Conservation (phyloP, 441 rosid genomes). For the Jatropha multifida region DNA sequence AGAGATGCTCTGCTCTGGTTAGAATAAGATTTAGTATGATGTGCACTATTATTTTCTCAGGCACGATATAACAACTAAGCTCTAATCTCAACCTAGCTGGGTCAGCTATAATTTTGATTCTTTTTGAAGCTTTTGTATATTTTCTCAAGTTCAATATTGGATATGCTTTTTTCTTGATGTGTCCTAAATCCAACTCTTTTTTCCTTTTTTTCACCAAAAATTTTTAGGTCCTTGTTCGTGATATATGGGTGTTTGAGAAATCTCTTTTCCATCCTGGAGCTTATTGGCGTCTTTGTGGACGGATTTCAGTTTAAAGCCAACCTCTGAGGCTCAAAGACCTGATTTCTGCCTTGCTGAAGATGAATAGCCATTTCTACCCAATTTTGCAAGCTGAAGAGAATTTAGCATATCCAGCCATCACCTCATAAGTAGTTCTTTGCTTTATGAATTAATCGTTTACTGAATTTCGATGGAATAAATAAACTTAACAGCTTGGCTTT, state of each 20-base stretch:
- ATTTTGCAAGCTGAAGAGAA: constrained; percentile 26
- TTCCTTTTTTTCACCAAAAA: constrained; percentile 14
- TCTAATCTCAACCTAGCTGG: no score
- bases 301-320: constrained; percentile 41
- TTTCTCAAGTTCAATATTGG: background rate
- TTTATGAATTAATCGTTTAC: background rate
- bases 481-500: background rate
- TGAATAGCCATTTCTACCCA: constrained; percentile 11
- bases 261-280: constrained; percentile 84
- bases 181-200: background rate
- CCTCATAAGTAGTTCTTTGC: background rate
- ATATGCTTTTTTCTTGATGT: background rate
- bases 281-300: constrained; percentile 91
- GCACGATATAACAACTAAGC: no score
- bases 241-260: constrained; percentile 96
- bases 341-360: constrained; percentile 3
- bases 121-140: background rate
- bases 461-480: background rate
- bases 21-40: background rate
- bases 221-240: constrained; percentile 78
- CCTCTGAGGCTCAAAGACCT: background rate
- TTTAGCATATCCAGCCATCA: constrained; percentile 7
- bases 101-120: no score
- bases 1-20: background rate
- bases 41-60: background rate